Conservation (phyloP, 192 early-diverging fungal species). For the Polychytrium aggregatum region DNA sequence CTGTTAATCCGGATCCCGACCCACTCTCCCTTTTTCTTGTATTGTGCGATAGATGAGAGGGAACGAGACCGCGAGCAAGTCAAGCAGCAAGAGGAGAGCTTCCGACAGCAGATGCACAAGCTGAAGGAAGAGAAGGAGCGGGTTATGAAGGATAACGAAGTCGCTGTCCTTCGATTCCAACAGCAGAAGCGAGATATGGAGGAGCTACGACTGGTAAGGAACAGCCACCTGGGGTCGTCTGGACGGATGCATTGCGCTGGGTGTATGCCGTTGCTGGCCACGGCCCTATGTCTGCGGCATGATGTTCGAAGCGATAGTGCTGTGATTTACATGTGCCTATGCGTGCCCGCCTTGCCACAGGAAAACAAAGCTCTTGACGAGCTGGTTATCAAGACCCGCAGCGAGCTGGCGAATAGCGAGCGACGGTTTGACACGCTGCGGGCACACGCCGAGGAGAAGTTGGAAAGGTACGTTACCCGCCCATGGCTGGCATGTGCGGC, state of each 20-base stretch:
- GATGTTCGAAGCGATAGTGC: no score
- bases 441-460: constrained; percentile 26
- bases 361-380: constrained; percentile 3
- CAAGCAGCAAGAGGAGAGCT: not conserved
- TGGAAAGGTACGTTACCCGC: constrained; percentile 15
- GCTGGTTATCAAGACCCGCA: not conserved
- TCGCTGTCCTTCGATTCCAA: no score
- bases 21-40: not conserved
- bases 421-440: constrained; percentile 16
- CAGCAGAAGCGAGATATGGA: constrained; percentile 15
- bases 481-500: no score
- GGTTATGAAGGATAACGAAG: no score
- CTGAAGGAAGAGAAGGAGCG: no score
- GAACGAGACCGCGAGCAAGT: constrained; percentile 5
- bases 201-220: constrained; percentile 18
- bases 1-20: not conserved
- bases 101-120: not conserved
- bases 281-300: no score
- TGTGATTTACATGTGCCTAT: constrained; percentile 1
- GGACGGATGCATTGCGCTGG: not conserved
- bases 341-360: not conserved
- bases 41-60: constrained; percentile 5
- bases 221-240: not conserved
- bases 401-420: no score
- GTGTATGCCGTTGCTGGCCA: no score